Conservation (phyloP, 495 filamentous ascomycete genomes). For the Penicillium bovifimosum region DNA sequence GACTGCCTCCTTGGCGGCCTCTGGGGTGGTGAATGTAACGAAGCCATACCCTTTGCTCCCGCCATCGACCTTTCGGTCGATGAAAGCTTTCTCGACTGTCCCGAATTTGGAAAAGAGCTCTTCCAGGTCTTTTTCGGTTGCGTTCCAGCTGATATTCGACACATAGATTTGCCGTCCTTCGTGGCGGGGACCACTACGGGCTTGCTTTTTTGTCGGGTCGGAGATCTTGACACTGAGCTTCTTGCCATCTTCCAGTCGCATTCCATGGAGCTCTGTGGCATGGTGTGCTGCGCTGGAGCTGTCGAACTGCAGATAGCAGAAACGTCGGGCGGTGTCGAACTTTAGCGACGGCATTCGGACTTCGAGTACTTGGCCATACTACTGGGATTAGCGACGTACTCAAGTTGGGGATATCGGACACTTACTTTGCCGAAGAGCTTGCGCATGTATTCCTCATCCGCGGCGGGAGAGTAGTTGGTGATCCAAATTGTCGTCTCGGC, state of each 20-base stretch:
- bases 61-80: constrained; percentile 60
- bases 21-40: constrained; percentile 67
- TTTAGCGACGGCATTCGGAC: constrained; percentile 89
- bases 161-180: constrained; percentile 88
- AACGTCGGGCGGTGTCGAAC: constrained; percentile 78
- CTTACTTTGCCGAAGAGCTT: constrained; percentile 62
- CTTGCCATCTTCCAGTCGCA: constrained; percentile 55
- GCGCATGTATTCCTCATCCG: constrained; percentile 76
- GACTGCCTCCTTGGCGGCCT: constrained; percentile 62
- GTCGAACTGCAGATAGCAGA: constrained; percentile 89
- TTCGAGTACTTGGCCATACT: constrained; percentile 76
- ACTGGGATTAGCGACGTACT: constrained; percentile 10
- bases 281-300: constrained; percentile 55
- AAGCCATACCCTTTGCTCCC: constrained; percentile 69
- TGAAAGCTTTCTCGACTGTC: constrained; percentile 58
- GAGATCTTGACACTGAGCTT: constrained; percentile 76
- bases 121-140: constrained; percentile 61
- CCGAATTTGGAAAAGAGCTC: constrained; percentile 71
- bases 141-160: constrained; percentile 61
- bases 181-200: constrained; percentile 71
- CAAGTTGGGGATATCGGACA: neutral
- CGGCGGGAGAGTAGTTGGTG: constrained; percentile 81
- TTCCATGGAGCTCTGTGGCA: constrained; percentile 67
- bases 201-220: constrained; percentile 68
- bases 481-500: constrained; percentile 78